These are phyloP conservation scores for Epichloe sylvatica DNA, from an alignment of 2,329 filamentous ascomycete species.

Conservation along the genomic window DNA sequence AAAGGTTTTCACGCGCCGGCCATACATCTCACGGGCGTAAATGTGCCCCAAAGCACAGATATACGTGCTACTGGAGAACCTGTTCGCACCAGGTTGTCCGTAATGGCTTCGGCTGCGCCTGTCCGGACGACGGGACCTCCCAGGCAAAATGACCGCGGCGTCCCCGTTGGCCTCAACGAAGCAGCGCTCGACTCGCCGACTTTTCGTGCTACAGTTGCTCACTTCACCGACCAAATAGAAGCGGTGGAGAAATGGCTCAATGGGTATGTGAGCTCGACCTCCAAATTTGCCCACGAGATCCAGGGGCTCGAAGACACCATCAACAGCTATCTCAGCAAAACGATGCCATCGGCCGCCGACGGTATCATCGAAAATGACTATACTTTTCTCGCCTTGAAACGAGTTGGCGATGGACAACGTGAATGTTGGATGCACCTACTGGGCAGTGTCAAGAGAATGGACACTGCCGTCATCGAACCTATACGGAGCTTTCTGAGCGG, in stretches of 20 bases:
- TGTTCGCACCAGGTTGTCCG: conserved; percentile 1
- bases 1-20: not conserved
- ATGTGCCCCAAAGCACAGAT: not conserved
- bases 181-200: conserved; percentile 92
- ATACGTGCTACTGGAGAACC: conserved; percentile 2
- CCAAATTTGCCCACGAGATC: conserved; percentile 47
- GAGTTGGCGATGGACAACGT: conserved; percentile 70
- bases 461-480: conserved; percentile 65
- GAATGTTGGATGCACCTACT: conserved; percentile 78
- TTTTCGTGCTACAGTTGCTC: conserved; percentile 72
- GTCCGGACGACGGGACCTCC: conserved; percentile 1
- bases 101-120: conserved; percentile 10
- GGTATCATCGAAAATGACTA: conserved; percentile 90
- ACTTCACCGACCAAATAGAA: conserved; percentile 88
- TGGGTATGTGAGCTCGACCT: conserved; percentile 37
- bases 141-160: conserved; percentile 22
- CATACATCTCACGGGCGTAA: not conserved
- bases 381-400: conserved; percentile 71
- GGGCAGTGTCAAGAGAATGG: conserved; percentile 61
- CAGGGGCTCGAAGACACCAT: conserved; percentile 66
- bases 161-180: conserved; percentile 81
- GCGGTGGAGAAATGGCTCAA: conserved; percentile 85
- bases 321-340: conserved; percentile 60
- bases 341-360: conserved; percentile 67
- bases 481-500: conserved; percentile 63